A percentile compares a stretch with the other conserved stretches of the same genome.
Evolutionary conservation across 108 stramenopile species (phyloP).

Genomic region (Cyclotella kingstonii): DNA sequence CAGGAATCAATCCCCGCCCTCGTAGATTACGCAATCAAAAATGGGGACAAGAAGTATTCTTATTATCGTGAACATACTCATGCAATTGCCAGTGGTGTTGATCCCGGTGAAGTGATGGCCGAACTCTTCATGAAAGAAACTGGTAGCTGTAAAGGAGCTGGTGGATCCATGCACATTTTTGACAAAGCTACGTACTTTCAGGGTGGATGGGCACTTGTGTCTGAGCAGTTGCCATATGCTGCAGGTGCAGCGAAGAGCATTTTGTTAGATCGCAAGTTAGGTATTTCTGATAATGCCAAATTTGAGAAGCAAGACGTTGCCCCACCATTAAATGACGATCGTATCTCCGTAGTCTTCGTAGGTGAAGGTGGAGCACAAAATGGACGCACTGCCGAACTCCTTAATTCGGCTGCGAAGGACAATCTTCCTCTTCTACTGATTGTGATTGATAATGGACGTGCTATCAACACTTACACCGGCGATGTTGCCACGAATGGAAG

Average conservation of each 20-base stretch:
- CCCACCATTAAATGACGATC: constrained; percentile 84
- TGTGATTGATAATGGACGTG: constrained; percentile 97
- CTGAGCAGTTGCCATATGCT: constrained; percentile 96
- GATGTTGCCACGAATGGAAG: constrained; percentile 93
- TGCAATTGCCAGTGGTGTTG: constrained; percentile 92
- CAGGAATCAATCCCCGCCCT: constrained; percentile 95
- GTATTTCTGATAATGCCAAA: constrained; percentile 76
- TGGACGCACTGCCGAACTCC: constrained; percentile 94
- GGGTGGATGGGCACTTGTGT: constrained; percentile 97
- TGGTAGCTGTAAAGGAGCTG: constrained; percentile 96
- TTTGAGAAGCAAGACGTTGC: constrained; percentile 81
- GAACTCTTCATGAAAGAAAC: constrained; percentile 97
- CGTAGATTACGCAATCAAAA: constrained; percentile 90
- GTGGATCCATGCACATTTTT: constrained; percentile 99
- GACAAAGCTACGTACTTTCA: constrained; percentile 92
- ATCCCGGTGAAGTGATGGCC: constrained; percentile 90
- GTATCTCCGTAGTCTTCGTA: constrained; percentile 92
- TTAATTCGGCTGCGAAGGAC: constrained; percentile 96
- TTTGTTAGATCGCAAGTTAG: constrained; percentile 88
- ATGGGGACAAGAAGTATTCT: constrained; percentile 92
- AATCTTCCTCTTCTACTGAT: constrained; percentile 91
- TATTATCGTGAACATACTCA: constrained; percentile 99
- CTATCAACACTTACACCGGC: constrained; percentile 98
- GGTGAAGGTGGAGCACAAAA: constrained; percentile 97
- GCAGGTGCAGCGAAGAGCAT: constrained; percentile 95